Base-by-base conservation (phyloP, 768 basidiomycete genomes). In the Suillus hirtellus region DNA sequence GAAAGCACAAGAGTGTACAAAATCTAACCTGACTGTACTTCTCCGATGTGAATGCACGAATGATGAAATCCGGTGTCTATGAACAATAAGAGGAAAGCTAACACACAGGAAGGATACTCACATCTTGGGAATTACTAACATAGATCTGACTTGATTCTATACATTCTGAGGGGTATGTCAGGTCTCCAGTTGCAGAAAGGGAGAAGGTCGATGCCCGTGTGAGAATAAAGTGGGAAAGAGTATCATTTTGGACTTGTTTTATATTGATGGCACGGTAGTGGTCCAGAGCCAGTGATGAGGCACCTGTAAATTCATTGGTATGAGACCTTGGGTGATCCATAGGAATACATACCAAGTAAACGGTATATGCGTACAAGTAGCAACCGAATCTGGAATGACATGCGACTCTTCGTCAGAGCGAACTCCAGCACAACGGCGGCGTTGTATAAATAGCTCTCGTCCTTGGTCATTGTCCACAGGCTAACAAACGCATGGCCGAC, bases 231-330 rank as follows among this genome's bases (percentile, higher is more conserved):
- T 96, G 92, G 1, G 92, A 93, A 9, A 97, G 80, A 1, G 95
- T 96, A 70, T 97, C 95, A 63, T 89, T 84, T 72, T 96, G 94
- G 27, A 96, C 84, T 69, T 93, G 90, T 72, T 95, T 95, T 65
- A 92, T 79, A 64, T 88, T 86, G 79, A 96, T 81, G 27, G 79
- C 77, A 35, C 87, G 86, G 72, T 93, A 96, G 70, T 95, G 93
- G 60, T 92, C 88, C 65, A 94, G 67, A 3, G 92, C 88, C 47
- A 86, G 75, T 4, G 86, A 83, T 0, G 93, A 82, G 17, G 90
- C 89, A 63, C 91, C 93, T 94, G 67, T 14, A 21, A 14, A 34
- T 15, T 11, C 10, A 24, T 56, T 7, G 21, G 24, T 31, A 58
- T 49, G 42, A 19, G 10, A 40, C 24, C 37, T 19, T 21, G 17